phyloP scores from a whole-genome alignment of 139 green algal species.

The Pleodorina starrii region DNA sequence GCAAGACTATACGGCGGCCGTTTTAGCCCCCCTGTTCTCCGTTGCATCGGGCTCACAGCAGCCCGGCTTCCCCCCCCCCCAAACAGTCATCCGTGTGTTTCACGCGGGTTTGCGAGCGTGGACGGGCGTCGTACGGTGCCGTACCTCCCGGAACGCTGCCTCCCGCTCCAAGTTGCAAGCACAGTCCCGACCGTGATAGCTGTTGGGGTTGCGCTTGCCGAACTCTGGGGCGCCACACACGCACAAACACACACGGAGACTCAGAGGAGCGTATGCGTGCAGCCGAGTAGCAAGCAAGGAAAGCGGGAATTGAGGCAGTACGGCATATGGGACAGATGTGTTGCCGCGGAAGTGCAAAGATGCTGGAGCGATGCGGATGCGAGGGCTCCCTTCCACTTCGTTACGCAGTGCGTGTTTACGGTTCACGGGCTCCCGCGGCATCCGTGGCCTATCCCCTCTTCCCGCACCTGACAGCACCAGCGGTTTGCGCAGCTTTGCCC shows the following conservation, averaged over 20 bases:
- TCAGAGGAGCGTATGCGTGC: background rate
- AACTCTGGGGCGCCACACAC: constrained; percentile 4
- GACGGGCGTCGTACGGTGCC: too few species aligned
- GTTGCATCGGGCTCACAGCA: background rate
- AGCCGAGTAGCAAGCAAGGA: background rate
- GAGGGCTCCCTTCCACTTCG: background rate
- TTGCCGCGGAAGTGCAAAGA: background rate
- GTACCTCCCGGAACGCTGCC: constrained; percentile 11
- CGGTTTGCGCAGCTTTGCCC: constrained; percentile 3
- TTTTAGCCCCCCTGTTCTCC: background rate
- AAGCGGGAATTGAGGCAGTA: background rate
- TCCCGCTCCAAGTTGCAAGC: background rate
- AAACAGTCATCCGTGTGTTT: too few species aligned
- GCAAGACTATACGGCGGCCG: background rate
- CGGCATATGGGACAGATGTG: background rate
- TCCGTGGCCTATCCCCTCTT: background rate
- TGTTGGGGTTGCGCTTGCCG: constrained; percentile 35
- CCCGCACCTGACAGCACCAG: constrained; percentile 27
- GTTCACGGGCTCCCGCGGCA: background rate
- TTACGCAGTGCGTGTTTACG: background rate
- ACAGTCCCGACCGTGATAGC: constrained; percentile 44
- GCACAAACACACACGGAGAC: background rate
- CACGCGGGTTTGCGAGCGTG: too few species aligned
- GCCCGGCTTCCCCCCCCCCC: too few species aligned
- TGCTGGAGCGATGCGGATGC: background rate